A percentile compares a stretch with the other conserved stretches of the same genome.
Conservation (phyloP, 148 eudicot species). For the Agrostemma githago region DNA sequence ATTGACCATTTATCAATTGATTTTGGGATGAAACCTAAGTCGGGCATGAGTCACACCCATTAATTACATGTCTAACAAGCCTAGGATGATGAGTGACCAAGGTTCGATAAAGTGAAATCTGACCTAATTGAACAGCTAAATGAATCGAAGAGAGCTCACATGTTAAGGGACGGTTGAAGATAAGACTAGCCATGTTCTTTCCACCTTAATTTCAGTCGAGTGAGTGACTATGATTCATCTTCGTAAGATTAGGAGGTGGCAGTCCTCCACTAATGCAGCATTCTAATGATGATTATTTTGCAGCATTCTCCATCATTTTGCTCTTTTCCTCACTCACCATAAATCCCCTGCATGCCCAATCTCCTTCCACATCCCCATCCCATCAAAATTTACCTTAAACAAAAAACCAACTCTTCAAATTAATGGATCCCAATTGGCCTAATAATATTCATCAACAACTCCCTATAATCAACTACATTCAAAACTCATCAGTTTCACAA, state of each 20-base stretch:
- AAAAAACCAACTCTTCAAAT: background rate
- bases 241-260: background rate
- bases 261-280: background rate
- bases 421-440: slow-evolving; percentile 24
- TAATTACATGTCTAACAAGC: too few species aligned
- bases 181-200: too few species aligned
- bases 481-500: background rate
- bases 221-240: too few species aligned
- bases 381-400: background rate
- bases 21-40: too few species aligned
- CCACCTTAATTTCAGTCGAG: too few species aligned
- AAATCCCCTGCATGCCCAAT: background rate
- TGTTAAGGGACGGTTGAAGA: too few species aligned
- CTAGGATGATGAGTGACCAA: too few species aligned
- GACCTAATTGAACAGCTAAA: too few species aligned
- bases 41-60: too few species aligned
- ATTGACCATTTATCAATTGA: too few species aligned
- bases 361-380: background rate
- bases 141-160: too few species aligned
- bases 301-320: slow-evolving; percentile 15
- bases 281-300: background rate
- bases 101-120: too few species aligned
- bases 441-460: background rate
- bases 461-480: background rate
- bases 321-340: slow-evolving; percentile 2